Conservation (phyloP, 1,139 yeast genomes). For the Kluyveromyces sp. region DNA sequence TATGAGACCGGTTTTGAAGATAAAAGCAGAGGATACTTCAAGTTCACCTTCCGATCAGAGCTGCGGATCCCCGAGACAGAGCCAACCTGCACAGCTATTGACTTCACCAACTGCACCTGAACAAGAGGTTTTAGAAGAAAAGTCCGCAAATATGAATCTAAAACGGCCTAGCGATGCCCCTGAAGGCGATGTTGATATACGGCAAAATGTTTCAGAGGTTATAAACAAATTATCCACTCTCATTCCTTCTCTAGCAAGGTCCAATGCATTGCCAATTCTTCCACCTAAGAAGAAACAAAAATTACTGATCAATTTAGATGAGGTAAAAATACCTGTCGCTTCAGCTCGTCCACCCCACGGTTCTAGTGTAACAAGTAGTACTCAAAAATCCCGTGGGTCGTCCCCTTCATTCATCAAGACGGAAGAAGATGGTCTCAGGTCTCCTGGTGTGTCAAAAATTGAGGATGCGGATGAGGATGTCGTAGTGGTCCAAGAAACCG, state of each 20-base stretch:
- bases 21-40: not conserved
- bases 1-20: not conserved
- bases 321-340: slow-evolving; percentile 21
- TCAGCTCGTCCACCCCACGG: not conserved
- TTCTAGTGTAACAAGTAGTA: not conserved
- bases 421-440: slow-evolving; percentile 12
- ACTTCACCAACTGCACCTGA: not conserved
- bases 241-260: slow-evolving; percentile 8
- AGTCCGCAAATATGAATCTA: not conserved
- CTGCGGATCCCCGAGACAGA: not conserved
- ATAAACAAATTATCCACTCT: slow-evolving; percentile 6
- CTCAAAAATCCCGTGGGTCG: not conserved
- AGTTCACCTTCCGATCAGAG: not conserved
- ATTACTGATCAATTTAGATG: slow-evolving; percentile 26
- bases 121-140: not conserved
- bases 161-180: slow-evolving; percentile 1
- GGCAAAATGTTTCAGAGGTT: slow-evolving; percentile 6
- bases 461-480: not conserved
- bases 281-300: slow-evolving; percentile 9
- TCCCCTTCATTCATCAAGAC: slow-evolving; percentile 17
- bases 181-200: not conserved
- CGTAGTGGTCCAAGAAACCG: not conserved
- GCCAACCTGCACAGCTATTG: not conserved
- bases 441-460: not conserved
- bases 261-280: slow-evolving; percentile 5